These are phyloP conservation scores for Beauveria varroae DNA, from an alignment of 2,329 filamentous ascomycete genomes.

Conservation along the genomic window DNA sequence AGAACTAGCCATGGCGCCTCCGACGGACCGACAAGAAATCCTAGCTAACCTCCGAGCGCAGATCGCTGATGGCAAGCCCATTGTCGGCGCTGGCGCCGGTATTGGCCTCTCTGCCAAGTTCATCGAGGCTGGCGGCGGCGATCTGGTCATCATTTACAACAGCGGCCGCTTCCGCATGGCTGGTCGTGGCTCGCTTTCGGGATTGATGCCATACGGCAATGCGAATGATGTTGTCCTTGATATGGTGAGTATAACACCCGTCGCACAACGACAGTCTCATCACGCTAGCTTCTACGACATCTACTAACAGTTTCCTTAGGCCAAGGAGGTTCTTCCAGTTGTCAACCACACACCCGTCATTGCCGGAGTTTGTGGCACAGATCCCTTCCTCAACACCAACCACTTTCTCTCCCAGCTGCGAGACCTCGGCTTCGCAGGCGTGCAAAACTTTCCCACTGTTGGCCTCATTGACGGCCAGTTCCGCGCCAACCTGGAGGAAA, in stretches of 20 bases:
- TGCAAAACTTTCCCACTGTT: conserved; percentile 69
- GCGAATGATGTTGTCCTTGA: conserved; percentile 63
- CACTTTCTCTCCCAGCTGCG: conserved; percentile 53
- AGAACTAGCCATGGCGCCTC: conserved; percentile 41
- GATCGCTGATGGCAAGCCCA: conserved; percentile 47
- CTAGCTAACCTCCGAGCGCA: conserved; percentile 45
- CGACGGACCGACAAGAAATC: conserved; percentile 48
- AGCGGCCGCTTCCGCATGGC: conserved; percentile 68
- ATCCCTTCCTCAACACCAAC: conserved; percentile 58
- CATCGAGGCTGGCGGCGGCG: conserved; percentile 59
- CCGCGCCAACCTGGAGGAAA: conserved; percentile 61
- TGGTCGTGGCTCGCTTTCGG: conserved; percentile 59
- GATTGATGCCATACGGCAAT: conserved; percentile 64
- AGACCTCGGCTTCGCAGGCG: conserved; percentile 57
- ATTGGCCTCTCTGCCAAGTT: conserved; percentile 66
- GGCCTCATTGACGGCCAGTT: conserved; percentile 64
- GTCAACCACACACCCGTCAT: conserved; percentile 58
- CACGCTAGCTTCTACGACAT: neutral
- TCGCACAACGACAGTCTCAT: neutral
- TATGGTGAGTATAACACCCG: conserved; percentile 41
- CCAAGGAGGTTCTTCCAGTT: conserved; percentile 58
- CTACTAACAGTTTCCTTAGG: conserved; percentile 27
- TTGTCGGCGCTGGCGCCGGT: conserved; percentile 63
- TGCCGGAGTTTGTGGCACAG: conserved; percentile 63
- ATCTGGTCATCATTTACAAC: conserved; percentile 67